Evolutionary conservation across 306 rosid genomes (phyloP).

Genomic region (Calophaca sinica): DNA sequence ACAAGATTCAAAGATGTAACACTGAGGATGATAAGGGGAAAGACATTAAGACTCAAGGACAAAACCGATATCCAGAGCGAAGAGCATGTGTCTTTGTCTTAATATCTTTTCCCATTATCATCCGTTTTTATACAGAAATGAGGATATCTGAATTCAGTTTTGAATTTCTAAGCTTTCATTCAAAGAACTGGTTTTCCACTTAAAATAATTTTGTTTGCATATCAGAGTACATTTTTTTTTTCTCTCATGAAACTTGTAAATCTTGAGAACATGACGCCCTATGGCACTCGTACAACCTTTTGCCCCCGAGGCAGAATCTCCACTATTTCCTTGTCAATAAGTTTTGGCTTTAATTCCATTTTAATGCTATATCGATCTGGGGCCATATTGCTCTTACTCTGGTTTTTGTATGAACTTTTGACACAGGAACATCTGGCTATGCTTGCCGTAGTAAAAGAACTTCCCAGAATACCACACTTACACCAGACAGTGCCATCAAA

Average conservation of each 20-base stretch:
- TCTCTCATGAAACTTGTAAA: not conserved
- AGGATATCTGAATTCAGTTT: not conserved
- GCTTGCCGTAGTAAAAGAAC: slow-evolving; percentile 41
- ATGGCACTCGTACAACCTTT: slow-evolving; percentile 18
- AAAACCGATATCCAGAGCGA: not conserved
- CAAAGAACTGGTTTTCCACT: slow-evolving; percentile 2
- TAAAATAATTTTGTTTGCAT: not conserved
- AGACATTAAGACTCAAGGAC: too few species aligned
- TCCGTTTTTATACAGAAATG: slow-evolving; percentile 11
- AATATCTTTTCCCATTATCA: not conserved
- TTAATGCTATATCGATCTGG: slow-evolving; percentile 13
- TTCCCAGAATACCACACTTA: slow-evolving; percentile 50
- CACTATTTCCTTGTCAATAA: slow-evolving; percentile 20
- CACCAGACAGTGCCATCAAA: slow-evolving; percentile 52
- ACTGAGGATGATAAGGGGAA: not conserved
- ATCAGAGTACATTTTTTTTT: slow-evolving; percentile 1
- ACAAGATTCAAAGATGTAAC: not conserved
- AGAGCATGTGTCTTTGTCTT: slow-evolving; percentile 4
- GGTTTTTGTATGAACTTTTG: slow-evolving; percentile 43
- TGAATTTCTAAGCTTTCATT: not conserved
- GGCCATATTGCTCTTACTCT: slow-evolving; percentile 13
- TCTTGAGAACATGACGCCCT: slow-evolving; percentile 16
- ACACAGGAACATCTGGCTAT: slow-evolving; percentile 45
- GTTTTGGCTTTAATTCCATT: slow-evolving; percentile 16
- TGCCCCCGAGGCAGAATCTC: slow-evolving; percentile 1